Percentiles rank a stretch among this genome's conserved stretches.
These are phyloP conservation scores for Phytophthora podocarpi DNA, from an alignment of 352 stramenopile genomes.

Conservation along the genomic window DNA sequence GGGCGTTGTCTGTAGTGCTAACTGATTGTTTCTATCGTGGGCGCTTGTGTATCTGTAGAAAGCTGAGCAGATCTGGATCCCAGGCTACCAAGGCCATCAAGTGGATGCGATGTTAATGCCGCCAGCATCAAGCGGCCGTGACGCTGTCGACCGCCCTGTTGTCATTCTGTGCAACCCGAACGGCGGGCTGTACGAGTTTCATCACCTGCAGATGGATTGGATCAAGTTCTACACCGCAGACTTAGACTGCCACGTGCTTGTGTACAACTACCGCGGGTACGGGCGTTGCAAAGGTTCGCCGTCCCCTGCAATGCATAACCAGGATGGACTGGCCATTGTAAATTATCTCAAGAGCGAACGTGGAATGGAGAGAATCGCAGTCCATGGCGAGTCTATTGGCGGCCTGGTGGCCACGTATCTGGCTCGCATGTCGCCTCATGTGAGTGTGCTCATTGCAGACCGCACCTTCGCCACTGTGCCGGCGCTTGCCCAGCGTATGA, in stretches of 20 bases:
- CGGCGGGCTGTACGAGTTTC: constrained; percentile 85
- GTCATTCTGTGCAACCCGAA: constrained; percentile 89
- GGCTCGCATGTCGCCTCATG: constrained; percentile 54
- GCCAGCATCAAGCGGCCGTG: constrained; percentile 36
- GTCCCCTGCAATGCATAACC: constrained; percentile 64
- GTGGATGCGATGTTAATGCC: constrained; percentile 88
- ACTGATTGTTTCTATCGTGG: neutral
- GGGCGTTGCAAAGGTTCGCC: constrained; percentile 69
- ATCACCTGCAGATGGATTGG: constrained; percentile 91
- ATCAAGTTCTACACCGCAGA: constrained; percentile 86
- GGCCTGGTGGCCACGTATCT: constrained; percentile 80
- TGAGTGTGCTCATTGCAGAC: constrained; percentile 79
- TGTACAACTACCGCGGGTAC: constrained; percentile 91
- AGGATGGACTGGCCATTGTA: constrained; percentile 76
- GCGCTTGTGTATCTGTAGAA: constrained; percentile 39
- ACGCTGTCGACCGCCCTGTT: constrained; percentile 40
- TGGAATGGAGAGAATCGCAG: constrained; percentile 57
- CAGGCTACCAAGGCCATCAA: constrained; percentile 54
- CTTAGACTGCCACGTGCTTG: constrained; percentile 74
- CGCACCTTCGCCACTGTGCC: constrained; percentile 83
- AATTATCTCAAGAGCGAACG: constrained; percentile 67
- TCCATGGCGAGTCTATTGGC: constrained; percentile 87
- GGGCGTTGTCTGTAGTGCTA: neutral
- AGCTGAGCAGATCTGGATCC: constrained; percentile 85
- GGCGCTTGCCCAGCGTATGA: constrained; percentile 77